These are phyloP conservation scores for Lyophyllum atratum DNA, from an alignment of 768 basidiomycete species.

Conservation along the genomic window DNA sequence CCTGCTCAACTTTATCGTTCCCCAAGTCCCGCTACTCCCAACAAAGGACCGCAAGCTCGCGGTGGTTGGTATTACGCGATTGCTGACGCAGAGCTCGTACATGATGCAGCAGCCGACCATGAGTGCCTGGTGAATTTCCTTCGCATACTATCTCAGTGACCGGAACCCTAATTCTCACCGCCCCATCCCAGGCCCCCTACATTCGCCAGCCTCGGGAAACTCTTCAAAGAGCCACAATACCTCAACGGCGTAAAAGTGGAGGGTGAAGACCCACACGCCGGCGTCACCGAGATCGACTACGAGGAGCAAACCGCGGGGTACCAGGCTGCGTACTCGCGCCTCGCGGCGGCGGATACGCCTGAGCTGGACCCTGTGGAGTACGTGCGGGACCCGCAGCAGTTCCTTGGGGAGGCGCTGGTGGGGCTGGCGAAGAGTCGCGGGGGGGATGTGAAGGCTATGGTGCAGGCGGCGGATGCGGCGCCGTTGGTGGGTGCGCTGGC, in stretches of 20 bases:
- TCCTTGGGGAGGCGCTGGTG: slow-evolving; percentile 48
- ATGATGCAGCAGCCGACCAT: slow-evolving; percentile 70
- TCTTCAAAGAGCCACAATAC: slow-evolving; percentile 80
- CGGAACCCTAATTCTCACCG: not conserved
- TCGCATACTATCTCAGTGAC: not conserved
- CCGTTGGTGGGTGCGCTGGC: slow-evolving; percentile 28
- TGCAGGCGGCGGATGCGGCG: slow-evolving; percentile 34
- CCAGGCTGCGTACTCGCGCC: slow-evolving; percentile 90
- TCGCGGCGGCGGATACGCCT: slow-evolving; percentile 75
- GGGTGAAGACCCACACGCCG: slow-evolving; percentile 52
- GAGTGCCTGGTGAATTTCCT: slow-evolving; percentile 58
- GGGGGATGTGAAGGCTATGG: slow-evolving; percentile 35
- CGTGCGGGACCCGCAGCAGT: slow-evolving; percentile 56
- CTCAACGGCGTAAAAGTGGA: slow-evolving; percentile 42
- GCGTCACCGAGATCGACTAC: slow-evolving; percentile 78
- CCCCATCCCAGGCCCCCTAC: slow-evolving; percentile 56
- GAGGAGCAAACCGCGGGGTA: slow-evolving; percentile 92
- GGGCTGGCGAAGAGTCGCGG: slow-evolving; percentile 38
- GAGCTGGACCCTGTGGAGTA: slow-evolving; percentile 64
- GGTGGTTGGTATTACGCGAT: slow-evolving; percentile 74
- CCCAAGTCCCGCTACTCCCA: slow-evolving; percentile 79
- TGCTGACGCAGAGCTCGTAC: slow-evolving; percentile 72
- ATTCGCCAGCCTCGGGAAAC: slow-evolving; percentile 70
- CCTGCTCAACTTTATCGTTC: slow-evolving; percentile 71
- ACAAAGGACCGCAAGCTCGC: slow-evolving; percentile 85